Conservation (phyloP, 257 asterid species). For the Striga asiatica region DNA sequence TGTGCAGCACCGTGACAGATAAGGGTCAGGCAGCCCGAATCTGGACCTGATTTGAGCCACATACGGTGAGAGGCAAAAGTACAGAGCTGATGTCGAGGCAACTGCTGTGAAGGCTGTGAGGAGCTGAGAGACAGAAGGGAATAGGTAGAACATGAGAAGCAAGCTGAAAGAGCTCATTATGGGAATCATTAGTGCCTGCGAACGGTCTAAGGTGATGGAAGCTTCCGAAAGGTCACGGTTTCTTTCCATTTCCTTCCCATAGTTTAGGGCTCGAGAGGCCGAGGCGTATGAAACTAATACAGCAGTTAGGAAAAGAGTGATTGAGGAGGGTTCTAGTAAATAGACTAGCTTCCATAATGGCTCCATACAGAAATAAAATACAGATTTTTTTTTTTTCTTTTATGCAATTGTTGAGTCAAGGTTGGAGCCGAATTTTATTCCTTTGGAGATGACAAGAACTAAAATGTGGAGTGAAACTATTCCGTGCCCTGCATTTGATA, state of each 20-base stretch:
- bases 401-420: background rate
- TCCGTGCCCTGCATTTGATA: background rate
- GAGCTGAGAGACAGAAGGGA: slow-evolving; percentile 84
- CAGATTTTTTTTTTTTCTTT: background rate
- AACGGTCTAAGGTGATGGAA: slow-evolving; percentile 78
- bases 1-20: slow-evolving; percentile 73
- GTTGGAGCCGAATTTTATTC: background rate
- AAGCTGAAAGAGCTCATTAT: slow-evolving; percentile 93
- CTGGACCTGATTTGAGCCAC: slow-evolving; percentile 42
- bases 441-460: background rate
- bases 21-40: slow-evolving; percentile 70
- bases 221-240: slow-evolving; percentile 83
- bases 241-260: slow-evolving; percentile 91
- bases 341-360: slow-evolving; percentile 52
- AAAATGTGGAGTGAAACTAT: background rate
- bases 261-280: slow-evolving; percentile 74
- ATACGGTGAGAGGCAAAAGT: slow-evolving; percentile 77
- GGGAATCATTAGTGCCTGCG: slow-evolving; percentile 95
- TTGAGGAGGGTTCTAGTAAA: slow-evolving; percentile 71
- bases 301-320: slow-evolving; percentile 70
- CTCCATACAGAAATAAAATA: slow-evolving; percentile 32
- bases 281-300: slow-evolving; percentile 70
- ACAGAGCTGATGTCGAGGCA: slow-evolving; percentile 82
- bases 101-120: slow-evolving; percentile 83
- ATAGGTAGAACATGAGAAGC: slow-evolving; percentile 90